Evolutionary conservation across 768 basidiomycete genomes (phyloP).

Genomic region (Pisolithus microcarpus): DNA sequence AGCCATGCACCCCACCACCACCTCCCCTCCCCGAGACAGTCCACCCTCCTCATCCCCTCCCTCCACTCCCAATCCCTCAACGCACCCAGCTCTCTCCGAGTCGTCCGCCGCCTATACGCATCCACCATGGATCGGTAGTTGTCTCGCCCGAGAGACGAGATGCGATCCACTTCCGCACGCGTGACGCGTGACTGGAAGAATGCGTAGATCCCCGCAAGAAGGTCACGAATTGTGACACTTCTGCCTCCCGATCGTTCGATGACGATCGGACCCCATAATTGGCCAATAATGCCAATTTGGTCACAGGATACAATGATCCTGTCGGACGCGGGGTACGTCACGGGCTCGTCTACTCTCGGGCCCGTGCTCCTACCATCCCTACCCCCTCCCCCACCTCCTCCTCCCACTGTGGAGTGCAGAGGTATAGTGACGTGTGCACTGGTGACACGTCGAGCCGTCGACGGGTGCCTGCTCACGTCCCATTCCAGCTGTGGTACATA

Average conservation of each 20-base stretch:
- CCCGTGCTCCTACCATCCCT: background rate
- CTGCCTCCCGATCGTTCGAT: too few species aligned
- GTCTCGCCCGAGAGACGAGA: too few species aligned
- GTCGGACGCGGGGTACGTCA: slow-evolving; percentile 16
- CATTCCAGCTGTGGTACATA: slow-evolving; percentile 26
- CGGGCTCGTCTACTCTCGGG: slow-evolving; percentile 6
- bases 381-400: too few species aligned
- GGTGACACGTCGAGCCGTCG: slow-evolving; percentile 25
- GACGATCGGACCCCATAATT: too few species aligned
- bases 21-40: slow-evolving; percentile 41
- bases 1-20: slow-evolving; percentile 39
- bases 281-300: too few species aligned
- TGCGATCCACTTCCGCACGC: too few species aligned
- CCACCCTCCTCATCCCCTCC: slow-evolving; percentile 41
- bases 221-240: too few species aligned
- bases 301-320: slow-evolving; percentile 22
- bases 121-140: too few species aligned
- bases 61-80: slow-evolving; percentile 27
- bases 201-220: too few species aligned
- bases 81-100: background rate
- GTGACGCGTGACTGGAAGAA: too few species aligned
- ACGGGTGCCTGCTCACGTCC: slow-evolving; percentile 31
- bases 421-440: slow-evolving; percentile 19
- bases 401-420: slow-evolving; percentile 4
- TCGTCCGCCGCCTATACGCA: too few species aligned